Base-by-base conservation (phyloP, 768 basidiomycete species). In the Pulveroboletus frians region DNA sequence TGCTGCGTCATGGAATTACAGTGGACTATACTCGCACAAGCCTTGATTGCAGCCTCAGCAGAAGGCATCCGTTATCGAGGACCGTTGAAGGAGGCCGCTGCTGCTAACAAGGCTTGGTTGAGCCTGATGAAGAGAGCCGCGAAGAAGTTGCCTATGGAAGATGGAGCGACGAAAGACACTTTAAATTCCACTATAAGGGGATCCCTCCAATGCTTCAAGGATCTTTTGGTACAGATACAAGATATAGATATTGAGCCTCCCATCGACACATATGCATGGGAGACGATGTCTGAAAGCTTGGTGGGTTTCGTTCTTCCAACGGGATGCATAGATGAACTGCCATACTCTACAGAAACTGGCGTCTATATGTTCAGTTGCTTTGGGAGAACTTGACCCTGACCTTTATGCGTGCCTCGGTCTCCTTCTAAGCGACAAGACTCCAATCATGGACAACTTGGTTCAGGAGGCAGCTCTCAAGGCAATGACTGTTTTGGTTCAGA, bases 391-490 rank as follows among this genome's bases (percentile, higher is more conserved):
- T 21, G 85, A 92, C 51, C 71, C 75, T 42, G 75, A 76, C n/a
- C 72, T 93, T 23, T 81, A 87, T 58, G 72, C 80, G 34, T 79
- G 81, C 3, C 73, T 96, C 13, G 77, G 81, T 39, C 73, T 86
- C 0, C 72, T 98, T 13, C 71, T 96, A 27, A 93, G 90, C 56
- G 84, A 85, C 30, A 81, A 84, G 15, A 82, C 91, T 0, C 84
- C 92, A 2, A 78, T 92, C 18, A 81, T 81, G 36, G 91, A 96
- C 58, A 83, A 84, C 57, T 72, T 91, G 31, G 81, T 95, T 2
- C 88, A 95, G 65, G 92, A 93, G 66, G 85, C 94, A 3, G 92
- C 93, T 9, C 72, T 96, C 39, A 87, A 92, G 60, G 84, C 91
- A 6, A 84, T 86, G 9, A 85, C 87, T 0, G 80, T 93, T 8